Evolutionary conservation across 495 filamentous ascomycete genomes (phyloP).

Genomic region (Opeltia flavorubescens): DNA sequence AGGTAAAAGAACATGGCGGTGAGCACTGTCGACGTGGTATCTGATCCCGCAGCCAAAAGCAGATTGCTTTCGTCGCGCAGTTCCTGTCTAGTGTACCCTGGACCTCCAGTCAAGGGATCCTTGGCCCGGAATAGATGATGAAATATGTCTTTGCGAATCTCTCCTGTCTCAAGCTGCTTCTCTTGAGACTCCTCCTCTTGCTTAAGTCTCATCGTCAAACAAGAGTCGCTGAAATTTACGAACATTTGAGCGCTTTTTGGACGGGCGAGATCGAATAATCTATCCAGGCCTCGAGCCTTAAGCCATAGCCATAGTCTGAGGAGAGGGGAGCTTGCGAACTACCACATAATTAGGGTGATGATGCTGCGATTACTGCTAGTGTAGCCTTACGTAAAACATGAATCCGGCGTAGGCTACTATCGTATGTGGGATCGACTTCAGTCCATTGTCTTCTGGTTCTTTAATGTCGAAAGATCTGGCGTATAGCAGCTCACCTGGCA

Average conservation of each 20-base stretch:
- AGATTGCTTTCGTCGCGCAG: constrained; percentile 14
- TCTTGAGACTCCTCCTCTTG: not conserved
- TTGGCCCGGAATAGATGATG: constrained; percentile 20
- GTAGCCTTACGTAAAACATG: constrained; percentile 12
- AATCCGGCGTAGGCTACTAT: constrained; percentile 16
- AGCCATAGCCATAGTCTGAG: constrained; percentile 7
- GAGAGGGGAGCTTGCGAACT: constrained; percentile 5
- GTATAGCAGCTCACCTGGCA: constrained; percentile 21
- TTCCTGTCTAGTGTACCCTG: constrained; percentile 11
- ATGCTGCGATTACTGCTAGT: not conserved
- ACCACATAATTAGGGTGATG: not conserved
- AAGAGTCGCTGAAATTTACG: constrained; percentile 3
- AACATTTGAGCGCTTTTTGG: not conserved
- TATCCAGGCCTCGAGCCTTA: constrained; percentile 10
- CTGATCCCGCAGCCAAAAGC: constrained; percentile 33
- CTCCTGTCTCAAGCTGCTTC: not conserved
- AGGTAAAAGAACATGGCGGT: constrained; percentile 54
- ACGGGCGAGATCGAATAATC: constrained; percentile 2
- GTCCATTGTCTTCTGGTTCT: constrained; percentile 16
- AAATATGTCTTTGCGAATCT: constrained; percentile 20
- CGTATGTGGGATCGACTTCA: constrained; percentile 13
- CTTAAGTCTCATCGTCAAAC: not conserved
- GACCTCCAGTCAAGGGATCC: constrained; percentile 15
- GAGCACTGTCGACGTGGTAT: constrained; percentile 53
- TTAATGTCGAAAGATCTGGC: constrained; percentile 31